Percentiles rank a stretch among this genome's conserved stretches.
Evolutionary conservation across 2,329 filamentous ascomycete genomes (phyloP).

Genomic region (Venturia nashicola): DNA sequence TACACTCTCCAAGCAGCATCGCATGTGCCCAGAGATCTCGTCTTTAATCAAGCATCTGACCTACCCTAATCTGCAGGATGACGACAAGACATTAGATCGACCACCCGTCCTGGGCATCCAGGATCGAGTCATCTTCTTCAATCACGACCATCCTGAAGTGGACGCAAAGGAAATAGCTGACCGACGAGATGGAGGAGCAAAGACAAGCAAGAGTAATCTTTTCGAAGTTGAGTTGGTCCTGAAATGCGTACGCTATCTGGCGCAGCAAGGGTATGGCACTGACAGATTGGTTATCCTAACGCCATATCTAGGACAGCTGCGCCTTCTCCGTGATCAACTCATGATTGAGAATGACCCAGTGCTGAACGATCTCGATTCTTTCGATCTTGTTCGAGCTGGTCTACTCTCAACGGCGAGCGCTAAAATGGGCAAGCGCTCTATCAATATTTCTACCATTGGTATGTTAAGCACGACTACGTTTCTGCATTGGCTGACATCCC

Average conservation of each 20-base stretch:
- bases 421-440: conserved; percentile 36
- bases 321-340: conserved; percentile 42
- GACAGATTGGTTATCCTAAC: conserved; percentile 56
- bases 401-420: conserved; percentile 42
- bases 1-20: conserved; percentile 49
- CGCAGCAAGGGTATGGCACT: conserved; percentile 57
- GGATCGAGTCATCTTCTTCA: conserved; percentile 51
- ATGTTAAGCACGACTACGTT: conserved; percentile 17
- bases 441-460: conserved; percentile 61
- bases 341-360: conserved; percentile 47
- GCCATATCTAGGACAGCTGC: conserved; percentile 60
- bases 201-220: conserved; percentile 46
- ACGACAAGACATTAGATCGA: conserved; percentile 34
- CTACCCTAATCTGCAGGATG: conserved; percentile 51
- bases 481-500: conserved; percentile 7
- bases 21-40: conserved; percentile 59
- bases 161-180: conserved; percentile 33
- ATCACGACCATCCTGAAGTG: conserved; percentile 46
- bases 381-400: conserved; percentile 51
- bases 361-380: conserved; percentile 56
- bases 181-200: conserved; percentile 35
- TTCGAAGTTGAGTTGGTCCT: conserved; percentile 58
- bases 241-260: conserved; percentile 52
- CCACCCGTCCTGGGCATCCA: conserved; percentile 43
- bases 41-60: conserved; percentile 43